Percentiles rank a stretch among this genome's conserved stretches.
These are phyloP conservation scores for Vitis amurensis DNA, from an alignment of 164 flowering plant genomes.

Conservation along the genomic window DNA sequence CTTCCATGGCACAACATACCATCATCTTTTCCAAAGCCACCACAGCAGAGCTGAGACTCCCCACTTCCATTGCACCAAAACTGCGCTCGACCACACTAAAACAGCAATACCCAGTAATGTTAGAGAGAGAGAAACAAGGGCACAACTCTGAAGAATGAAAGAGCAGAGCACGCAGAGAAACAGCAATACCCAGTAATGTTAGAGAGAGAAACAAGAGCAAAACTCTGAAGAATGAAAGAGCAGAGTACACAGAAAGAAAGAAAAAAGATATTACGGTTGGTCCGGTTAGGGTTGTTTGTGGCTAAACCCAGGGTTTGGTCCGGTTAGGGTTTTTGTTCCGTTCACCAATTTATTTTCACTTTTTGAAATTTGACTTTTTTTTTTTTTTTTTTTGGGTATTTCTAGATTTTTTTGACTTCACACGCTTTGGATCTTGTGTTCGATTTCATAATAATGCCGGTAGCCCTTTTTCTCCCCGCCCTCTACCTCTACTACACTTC, in stretches of 20 bases:
- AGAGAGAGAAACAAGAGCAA: background rate
- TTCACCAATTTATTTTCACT: background rate
- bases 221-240: background rate
- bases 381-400: background rate
- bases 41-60: slow-evolving; percentile 10
- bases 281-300: slow-evolving; percentile 12
- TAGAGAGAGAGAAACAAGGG: background rate
- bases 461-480: too few species aligned
- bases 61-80: slow-evolving; percentile 28
- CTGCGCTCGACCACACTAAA: slow-evolving; percentile 5
- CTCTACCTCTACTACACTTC: too few species aligned
- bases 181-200: background rate
- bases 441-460: background rate
- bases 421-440: slow-evolving; percentile 1
- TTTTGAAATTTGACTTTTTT: background rate
- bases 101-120: background rate
- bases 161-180: background rate
- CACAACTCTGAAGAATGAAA: background rate
- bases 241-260: background rate
- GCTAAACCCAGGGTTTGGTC: slow-evolving; percentile 21
- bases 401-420: too few species aligned
- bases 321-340: slow-evolving; percentile 24
- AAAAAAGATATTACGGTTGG: slow-evolving; percentile 4
- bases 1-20: slow-evolving; percentile 21
- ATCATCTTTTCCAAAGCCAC: slow-evolving; percentile 3